phyloP scores from a whole-genome alignment of 176 grass and related monocot species.

The Musa itinerans region DNA sequence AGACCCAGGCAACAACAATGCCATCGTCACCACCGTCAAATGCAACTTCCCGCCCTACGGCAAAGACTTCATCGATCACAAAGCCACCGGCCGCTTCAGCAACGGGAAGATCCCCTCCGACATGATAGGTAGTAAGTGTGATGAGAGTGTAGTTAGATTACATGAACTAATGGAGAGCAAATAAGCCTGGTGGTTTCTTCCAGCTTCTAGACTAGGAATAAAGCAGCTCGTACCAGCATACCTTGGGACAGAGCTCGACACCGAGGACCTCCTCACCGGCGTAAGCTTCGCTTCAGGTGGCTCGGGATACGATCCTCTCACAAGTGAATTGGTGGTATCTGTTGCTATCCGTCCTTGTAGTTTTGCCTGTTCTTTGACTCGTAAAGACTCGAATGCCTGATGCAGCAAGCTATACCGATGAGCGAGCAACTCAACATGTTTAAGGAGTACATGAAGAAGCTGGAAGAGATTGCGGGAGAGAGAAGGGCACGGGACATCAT shows the following conservation, averaged over 20 bases:
- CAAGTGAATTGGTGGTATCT: conserved; percentile 46
- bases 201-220: conserved; percentile 53
- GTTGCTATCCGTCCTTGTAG: not conserved
- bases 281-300: conserved; percentile 82
- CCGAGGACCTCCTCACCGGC: conserved; percentile 74
- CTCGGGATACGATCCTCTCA: conserved; percentile 70
- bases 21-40: conserved; percentile 26
- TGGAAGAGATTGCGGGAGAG: conserved; percentile 35
- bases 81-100: conserved; percentile 69
- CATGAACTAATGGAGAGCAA: too few species aligned
- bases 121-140: conserved; percentile 38
- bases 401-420: conserved; percentile 57
- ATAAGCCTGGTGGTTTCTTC: not conserved
- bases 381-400: not conserved
- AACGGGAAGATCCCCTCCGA: conserved; percentile 64
- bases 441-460: conserved; percentile 75
- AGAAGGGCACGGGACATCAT: conserved; percentile 41
- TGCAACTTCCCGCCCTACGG: conserved; percentile 63
- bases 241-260: conserved; percentile 50
- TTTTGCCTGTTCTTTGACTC: not conserved
- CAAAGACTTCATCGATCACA: conserved; percentile 48
- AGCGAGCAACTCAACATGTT: conserved; percentile 72
- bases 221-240: conserved; percentile 72
- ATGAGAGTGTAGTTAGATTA: too few species aligned
- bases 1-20: conserved; percentile 83